Evolutionary conservation across 2,329 filamentous ascomycete genomes (phyloP).

Genomic region (Hymenoscyphus infarciens): DNA sequence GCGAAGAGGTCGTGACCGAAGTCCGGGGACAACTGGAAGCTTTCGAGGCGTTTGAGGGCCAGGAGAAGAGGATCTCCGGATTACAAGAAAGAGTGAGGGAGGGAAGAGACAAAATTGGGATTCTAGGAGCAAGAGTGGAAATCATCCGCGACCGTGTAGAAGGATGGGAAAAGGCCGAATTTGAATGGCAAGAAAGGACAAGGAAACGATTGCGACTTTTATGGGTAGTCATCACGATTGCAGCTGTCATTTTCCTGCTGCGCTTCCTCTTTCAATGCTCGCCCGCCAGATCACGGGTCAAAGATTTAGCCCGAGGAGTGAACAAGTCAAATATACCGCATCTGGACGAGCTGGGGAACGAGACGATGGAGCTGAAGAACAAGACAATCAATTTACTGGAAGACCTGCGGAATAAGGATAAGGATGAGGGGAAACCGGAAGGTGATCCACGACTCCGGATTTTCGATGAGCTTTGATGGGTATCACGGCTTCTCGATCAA

Average conservation of each 20-base stretch:
- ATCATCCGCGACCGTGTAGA: slow-evolving; percentile 61
- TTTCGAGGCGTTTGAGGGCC: slow-evolving; percentile 60
- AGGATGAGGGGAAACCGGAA: slow-evolving; percentile 17
- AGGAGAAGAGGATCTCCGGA: slow-evolving; percentile 59
- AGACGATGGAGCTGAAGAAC: slow-evolving; percentile 18
- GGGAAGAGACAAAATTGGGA: slow-evolving; percentile 56
- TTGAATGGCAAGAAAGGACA: slow-evolving; percentile 66
- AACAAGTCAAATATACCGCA: slow-evolving; percentile 24
- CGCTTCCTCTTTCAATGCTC: slow-evolving; percentile 39
- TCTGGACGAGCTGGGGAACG: slow-evolving; percentile 23
- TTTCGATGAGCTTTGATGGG: slow-evolving; percentile 34
- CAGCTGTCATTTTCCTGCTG: slow-evolving; percentile 44
- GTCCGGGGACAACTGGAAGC: slow-evolving; percentile 50
- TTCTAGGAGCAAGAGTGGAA: slow-evolving; percentile 61
- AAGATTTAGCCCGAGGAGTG: slow-evolving; percentile 15
- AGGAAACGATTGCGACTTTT: slow-evolving; percentile 57
- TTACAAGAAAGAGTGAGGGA: slow-evolving; percentile 59
- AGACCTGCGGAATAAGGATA: slow-evolving; percentile 13
- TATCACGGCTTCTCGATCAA: background rate
- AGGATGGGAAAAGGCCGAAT: slow-evolving; percentile 63
- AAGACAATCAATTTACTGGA: slow-evolving; percentile 14
- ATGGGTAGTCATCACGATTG: slow-evolving; percentile 55
- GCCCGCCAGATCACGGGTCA: slow-evolving; percentile 15
- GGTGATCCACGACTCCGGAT: slow-evolving; percentile 32
- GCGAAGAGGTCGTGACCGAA: slow-evolving; percentile 56